These are phyloP conservation scores for Bipolaris victoriae DNA, from an alignment of 2,329 filamentous ascomycete species.

Conservation along the genomic window DNA sequence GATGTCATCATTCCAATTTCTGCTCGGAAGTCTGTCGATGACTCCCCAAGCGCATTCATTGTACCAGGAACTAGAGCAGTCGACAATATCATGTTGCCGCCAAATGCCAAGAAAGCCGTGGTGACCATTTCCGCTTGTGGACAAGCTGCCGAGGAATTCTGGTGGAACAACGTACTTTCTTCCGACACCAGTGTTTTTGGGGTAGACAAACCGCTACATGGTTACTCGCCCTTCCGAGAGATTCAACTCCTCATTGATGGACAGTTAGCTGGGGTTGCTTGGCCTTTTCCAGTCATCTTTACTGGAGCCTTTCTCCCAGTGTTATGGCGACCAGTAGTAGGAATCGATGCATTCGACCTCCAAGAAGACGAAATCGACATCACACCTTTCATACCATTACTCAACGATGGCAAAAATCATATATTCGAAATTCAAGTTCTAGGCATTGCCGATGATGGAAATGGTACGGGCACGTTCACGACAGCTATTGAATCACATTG, in stretches of 20 bases:
- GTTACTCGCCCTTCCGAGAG: slow-evolving; percentile 77
- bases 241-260: slow-evolving; percentile 78
- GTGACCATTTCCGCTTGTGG: slow-evolving; percentile 79
- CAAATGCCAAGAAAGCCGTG: slow-evolving; percentile 70
- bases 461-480: slow-evolving; percentile 57
- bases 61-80: slow-evolving; percentile 68
- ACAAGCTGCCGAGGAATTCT: slow-evolving; percentile 80
- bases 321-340: slow-evolving; percentile 79
- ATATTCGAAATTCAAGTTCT: slow-evolving; percentile 71
- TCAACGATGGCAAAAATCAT: slow-evolving; percentile 70
- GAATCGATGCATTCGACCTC: slow-evolving; percentile 79
- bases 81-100: slow-evolving; percentile 67
- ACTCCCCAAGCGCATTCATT: slow-evolving; percentile 69
- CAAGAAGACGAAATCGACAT: slow-evolving; percentile 83
- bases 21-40: slow-evolving; percentile 56
- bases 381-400: slow-evolving; percentile 72
- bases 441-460: slow-evolving; percentile 65
- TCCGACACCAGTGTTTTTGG: slow-evolving; percentile 66
- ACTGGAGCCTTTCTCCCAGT: slow-evolving; percentile 79
- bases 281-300: slow-evolving; percentile 84
- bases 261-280: slow-evolving; percentile 73
- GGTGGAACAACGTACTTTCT: slow-evolving; percentile 79
- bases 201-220: slow-evolving; percentile 64
- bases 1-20: slow-evolving; percentile 72
- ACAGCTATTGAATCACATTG: slow-evolving; percentile 69